Percentiles rank a stretch among this genome's conserved stretches.
These are phyloP conservation scores for Xenosphaeropsis pyriputrescens DNA, from an alignment of 2,329 filamentous ascomycete species.

Conservation along the genomic window DNA sequence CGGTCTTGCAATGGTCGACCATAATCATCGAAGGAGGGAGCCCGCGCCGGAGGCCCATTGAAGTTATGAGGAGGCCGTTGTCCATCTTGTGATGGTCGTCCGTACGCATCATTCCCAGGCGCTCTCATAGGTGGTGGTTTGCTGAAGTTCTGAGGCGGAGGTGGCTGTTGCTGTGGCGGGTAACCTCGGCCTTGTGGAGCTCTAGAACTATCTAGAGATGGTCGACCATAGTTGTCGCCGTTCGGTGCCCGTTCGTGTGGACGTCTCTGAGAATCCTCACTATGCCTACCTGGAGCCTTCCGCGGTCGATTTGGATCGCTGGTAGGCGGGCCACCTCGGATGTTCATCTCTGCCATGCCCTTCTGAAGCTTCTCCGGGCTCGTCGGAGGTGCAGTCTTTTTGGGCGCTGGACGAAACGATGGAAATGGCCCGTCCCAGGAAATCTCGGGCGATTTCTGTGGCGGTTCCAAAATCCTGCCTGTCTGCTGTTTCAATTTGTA, in stretches of 20 bases:
- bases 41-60: too few relatives aligned
- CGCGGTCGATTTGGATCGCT: conserved; percentile 4
- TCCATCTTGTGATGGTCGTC: conserved; percentile 1
- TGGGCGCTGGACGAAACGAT: conserved; percentile 22
- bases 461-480: conserved; percentile 9
- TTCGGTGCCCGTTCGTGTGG: not conserved
- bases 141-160: conserved; percentile 6
- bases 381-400: conserved; percentile 16
- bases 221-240: conserved; percentile 12
- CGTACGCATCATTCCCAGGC: too few relatives aligned
- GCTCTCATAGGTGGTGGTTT: conserved; percentile 2
- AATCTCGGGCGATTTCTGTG: conserved; percentile 21
- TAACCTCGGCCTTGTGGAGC: conserved; percentile 9
- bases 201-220: conserved; percentile 10
- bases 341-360: conserved; percentile 16
- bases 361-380: conserved; percentile 22
- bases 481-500: too few relatives aligned
- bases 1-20: conserved; percentile 11
- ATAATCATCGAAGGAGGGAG: conserved; percentile 9
- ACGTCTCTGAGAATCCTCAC: conserved; percentile 4
- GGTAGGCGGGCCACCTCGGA: conserved; percentile 8
- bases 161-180: conserved; percentile 8
- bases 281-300: conserved; percentile 11
- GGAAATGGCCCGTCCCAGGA: conserved; percentile 35
- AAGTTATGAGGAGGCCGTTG: conserved; percentile 3